A percentile compares a stretch with the other conserved stretches of the same genome.
Evolutionary conservation across 345 rosid genomes (phyloP).

Genomic region (Carallia brachiata): DNA sequence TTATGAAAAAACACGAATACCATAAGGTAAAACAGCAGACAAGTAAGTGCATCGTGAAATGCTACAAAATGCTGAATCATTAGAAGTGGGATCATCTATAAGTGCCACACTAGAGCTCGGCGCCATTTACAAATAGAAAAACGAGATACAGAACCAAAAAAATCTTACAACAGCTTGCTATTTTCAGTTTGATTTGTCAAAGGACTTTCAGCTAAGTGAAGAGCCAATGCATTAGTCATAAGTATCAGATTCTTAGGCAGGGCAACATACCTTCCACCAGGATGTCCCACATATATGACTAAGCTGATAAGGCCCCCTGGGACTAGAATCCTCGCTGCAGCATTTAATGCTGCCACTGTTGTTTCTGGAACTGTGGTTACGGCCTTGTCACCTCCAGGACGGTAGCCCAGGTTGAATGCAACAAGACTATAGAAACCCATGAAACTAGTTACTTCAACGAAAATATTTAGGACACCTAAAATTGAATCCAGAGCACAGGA

Average conservation of each 20-base stretch:
- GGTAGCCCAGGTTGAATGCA: conserved; percentile 91
- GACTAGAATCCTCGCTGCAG: conserved; percentile 57
- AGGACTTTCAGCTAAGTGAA: not conserved
- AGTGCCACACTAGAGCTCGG: not conserved
- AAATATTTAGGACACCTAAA: not conserved
- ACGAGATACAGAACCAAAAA: not conserved
- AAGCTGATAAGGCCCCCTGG: conserved; percentile 79
- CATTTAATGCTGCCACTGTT: conserved; percentile 60
- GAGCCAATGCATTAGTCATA: not conserved
- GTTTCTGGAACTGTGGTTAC: conserved; percentile 57
- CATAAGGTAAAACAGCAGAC: not conserved
- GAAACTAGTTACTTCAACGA: not conserved
- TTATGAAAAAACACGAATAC: not conserved
- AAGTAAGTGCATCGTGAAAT: not conserved
- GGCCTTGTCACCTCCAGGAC: conserved; percentile 81
- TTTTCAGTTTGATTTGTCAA: not conserved
- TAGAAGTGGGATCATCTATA: not conserved
- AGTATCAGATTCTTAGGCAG: not conserved
- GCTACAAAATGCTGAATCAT: not conserved
- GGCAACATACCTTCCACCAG: conserved; percentile 69
- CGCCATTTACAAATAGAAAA: not conserved
- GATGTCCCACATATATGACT: conserved; percentile 81
- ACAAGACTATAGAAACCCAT: conserved; percentile 50
- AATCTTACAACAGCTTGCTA: not conserved
- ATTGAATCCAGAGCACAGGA: not conserved